Conservation (phyloP, 2,329 filamentous ascomycete species). For the Colletotrichum neosansevieriae region DNA sequence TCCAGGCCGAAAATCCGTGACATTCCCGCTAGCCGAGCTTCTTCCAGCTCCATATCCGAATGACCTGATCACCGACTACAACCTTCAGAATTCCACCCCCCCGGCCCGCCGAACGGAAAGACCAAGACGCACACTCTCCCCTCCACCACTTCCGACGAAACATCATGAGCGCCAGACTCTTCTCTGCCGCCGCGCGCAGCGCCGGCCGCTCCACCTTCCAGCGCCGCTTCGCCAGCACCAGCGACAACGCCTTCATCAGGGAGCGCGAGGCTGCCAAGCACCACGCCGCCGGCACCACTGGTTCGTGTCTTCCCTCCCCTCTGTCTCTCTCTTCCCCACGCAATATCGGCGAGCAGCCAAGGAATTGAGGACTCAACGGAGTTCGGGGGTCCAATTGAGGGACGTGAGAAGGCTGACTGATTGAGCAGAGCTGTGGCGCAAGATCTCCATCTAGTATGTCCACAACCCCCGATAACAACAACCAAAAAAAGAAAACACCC, state of each 20-base stretch:
- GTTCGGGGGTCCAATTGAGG: not conserved
- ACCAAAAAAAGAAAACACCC: not conserved
- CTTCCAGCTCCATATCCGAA: conserved; percentile 33
- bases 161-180: conserved; percentile 65
- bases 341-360: no score
- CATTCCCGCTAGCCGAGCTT: conserved; percentile 41
- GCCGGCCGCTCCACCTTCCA: conserved; percentile 70
- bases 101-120: conserved; percentile 27
- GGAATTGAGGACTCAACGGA: not conserved
- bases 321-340: not conserved
- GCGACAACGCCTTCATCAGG: conserved; percentile 93
- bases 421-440: conserved; percentile 86
- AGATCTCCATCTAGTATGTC: conserved; percentile 94
- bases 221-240: conserved; percentile 78
- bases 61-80: conserved; percentile 43
- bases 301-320: conserved; percentile 68
- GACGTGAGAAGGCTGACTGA: conserved; percentile 14
- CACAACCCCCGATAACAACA: conserved; percentile 29
- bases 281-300: conserved; percentile 86
- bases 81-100: conserved; percentile 27
- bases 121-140: conserved; percentile 21
- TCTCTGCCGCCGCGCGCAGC: conserved; percentile 72
- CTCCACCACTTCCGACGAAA: conserved; percentile 35
- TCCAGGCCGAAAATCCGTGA: conserved; percentile 39
- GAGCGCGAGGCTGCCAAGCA: conserved; percentile 92